These are phyloP conservation scores for Nigrospora oryzae DNA, from an alignment of 2,329 filamentous ascomycete genomes.

Conservation along the genomic window DNA sequence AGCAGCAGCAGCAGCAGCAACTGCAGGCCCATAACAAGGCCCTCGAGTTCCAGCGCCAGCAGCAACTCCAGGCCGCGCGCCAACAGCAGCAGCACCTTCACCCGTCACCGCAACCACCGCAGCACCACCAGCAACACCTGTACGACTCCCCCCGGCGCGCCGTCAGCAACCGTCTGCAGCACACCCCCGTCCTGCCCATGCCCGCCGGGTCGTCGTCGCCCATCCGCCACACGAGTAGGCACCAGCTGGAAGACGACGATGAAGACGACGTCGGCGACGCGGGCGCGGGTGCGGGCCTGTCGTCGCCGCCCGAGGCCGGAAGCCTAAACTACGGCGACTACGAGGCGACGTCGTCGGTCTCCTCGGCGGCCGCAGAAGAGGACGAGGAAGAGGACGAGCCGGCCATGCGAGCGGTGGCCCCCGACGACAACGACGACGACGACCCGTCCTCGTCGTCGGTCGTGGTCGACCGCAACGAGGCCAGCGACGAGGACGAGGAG, in stretches of 20 bases:
- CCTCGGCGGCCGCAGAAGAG: not conserved
- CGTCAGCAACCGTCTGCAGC: not conserved
- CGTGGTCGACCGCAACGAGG: conserved; percentile 2
- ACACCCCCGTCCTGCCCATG: not conserved
- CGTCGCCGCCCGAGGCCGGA: conserved; percentile 4
- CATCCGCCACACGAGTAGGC: not conserved
- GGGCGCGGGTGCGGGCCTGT: not conserved
- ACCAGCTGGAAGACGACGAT: not conserved
- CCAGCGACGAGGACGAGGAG: conserved; percentile 11
- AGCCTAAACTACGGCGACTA: not conserved
- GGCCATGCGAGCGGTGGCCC: not conserved
- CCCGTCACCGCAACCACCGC: not conserved
- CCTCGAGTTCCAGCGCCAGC: not conserved
- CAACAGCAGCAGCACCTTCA: not conserved
- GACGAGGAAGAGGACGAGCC: conserved; percentile 5
- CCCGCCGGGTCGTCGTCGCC: not conserved
- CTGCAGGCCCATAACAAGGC: not conserved
- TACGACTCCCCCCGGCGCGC: too few relatives aligned
- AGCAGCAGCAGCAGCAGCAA: not conserved
- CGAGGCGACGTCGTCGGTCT: not conserved
- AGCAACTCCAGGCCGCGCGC: not conserved
- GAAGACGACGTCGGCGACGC: not conserved
- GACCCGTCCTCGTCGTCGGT: not conserved
- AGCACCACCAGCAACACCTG: not conserved
- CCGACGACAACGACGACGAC: conserved; percentile 6